Percentiles rank a stretch among this genome's conserved stretches.
These are phyloP conservation scores for Avena atlantica DNA, from an alignment of 176 grass and related monocot genomes.

Conservation along the genomic window DNA sequence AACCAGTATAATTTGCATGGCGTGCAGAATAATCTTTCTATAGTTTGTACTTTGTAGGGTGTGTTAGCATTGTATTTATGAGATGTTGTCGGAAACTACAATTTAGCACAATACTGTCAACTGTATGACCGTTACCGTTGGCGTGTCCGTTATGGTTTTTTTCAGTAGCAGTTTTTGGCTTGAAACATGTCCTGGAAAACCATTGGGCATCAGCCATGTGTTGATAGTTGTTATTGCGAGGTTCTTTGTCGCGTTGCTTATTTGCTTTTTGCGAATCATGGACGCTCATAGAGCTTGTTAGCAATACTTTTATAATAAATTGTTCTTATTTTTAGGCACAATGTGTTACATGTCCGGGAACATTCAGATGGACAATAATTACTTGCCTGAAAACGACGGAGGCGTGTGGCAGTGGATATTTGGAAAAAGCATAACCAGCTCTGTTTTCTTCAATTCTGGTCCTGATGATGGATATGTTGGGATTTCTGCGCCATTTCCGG, in stretches of 20 bases:
- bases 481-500: slow-evolving; percentile 79
- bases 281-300: background rate
- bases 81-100: background rate
- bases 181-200: background rate
- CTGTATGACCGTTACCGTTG: background rate
- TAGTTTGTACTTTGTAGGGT: background rate
- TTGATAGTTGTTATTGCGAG: background rate
- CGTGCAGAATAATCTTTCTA: background rate
- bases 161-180: background rate
- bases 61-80: slow-evolving; percentile 27
- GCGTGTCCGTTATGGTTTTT: background rate
- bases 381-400: slow-evolving; percentile 83
- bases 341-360: slow-evolving; percentile 89
- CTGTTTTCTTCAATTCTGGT: slow-evolving; percentile 74
- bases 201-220: background rate
- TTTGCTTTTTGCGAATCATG: background rate
- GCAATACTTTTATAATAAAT: background rate
- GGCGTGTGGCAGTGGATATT: slow-evolving; percentile 97
- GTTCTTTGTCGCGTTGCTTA: background rate
- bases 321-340: slow-evolving; percentile 55
- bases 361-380: slow-evolving; percentile 89
- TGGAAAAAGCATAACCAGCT: slow-evolving; percentile 80
- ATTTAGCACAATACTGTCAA: background rate
- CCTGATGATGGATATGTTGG: slow-evolving; percentile 90
- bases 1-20: background rate